Evolutionary conservation across 2,329 filamentous ascomycete genomes (phyloP), one percentile per base, ranked within the genome.

Genomic region (Thermoascus crustaceus): DNA sequence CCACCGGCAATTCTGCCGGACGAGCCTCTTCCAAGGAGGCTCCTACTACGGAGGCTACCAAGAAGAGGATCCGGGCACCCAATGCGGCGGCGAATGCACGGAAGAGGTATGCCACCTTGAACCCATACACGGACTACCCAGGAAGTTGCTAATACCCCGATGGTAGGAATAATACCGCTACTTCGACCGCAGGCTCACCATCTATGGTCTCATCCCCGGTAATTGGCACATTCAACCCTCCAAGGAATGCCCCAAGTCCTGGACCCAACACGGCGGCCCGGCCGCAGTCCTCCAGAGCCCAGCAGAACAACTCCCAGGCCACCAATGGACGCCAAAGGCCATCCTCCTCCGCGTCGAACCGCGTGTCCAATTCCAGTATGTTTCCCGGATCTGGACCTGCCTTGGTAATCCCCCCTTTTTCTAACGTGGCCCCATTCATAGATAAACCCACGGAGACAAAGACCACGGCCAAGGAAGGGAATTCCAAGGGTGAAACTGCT

Each of bases 191-290:
- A 39, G 73, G 78, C 49, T 84, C 85, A 1, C 78, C 83, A 11
- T 80, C 79, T 2, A 68, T 81, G 44, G 75, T 78, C n/a, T 81
- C 85, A 1, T 89, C 87, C 1, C 85, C 85, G 11, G 72, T 87
- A 30, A 69, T 84, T 31, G 73, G 76, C 32, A 74, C 72, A n/a
- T 75, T 85, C 39, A 60, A 63, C 38, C 48, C 61, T 25, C 72
- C 76, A 17, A 83, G 86, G 47, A 66, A 69, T 63, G 45, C 61
- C 57, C 35, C 67, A 35, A 84, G 80, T 25, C 81, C 82, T 18
- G 75, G 71, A 6, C 79, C 79, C 5, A 60, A 63, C 32, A 62
- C 63, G 39, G 60, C 64, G 19, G 66, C 76, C 39, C 75, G 81
- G 27, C 80, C 84, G 8, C 70, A 75, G 33, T 79, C 80, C 4